phyloP scores from a whole-genome alignment of 148 eudicot genomes.

The Chenopodium berlandieri region DNA sequence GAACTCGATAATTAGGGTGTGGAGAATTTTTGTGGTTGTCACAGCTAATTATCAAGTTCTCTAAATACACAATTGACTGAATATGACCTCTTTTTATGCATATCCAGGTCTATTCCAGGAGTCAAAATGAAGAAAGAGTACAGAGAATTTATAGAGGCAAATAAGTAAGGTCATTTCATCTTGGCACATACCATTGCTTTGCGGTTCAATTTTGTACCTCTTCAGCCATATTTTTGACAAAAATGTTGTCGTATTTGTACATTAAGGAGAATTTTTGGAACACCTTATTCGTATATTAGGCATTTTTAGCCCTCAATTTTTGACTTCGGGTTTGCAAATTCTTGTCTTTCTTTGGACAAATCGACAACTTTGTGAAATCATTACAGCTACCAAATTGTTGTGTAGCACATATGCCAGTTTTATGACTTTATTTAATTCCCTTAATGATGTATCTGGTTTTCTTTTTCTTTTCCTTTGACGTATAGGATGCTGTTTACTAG shows the following conservation, averaged over 20 bases:
- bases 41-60: background rate
- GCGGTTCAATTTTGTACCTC: conserved; percentile 36
- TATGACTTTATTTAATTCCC: background rate
- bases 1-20: background rate
- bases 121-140: conserved; percentile 99
- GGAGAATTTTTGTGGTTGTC: background rate
- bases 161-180: conserved; percentile 45
- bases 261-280: conserved; percentile 13
- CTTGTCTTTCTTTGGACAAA: conserved; percentile 16
- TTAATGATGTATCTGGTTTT: background rate
- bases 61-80: background rate
- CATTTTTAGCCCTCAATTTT: conserved; percentile 22
- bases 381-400: background rate
- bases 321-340: conserved; percentile 22
- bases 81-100: background rate
- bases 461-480: background rate
- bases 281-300: conserved; percentile 21
- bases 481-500: background rate
- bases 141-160: conserved; percentile 81
- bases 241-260: conserved; percentile 19
- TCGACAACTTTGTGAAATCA: conserved; percentile 3
- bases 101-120: conserved; percentile 83
- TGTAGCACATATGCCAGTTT: background rate
- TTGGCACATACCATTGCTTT: conserved; percentile 25
- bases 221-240: conserved; percentile 1